phyloP scores from a whole-genome alignment of 139 green algal species.

The Chlorella sp. region DNA sequence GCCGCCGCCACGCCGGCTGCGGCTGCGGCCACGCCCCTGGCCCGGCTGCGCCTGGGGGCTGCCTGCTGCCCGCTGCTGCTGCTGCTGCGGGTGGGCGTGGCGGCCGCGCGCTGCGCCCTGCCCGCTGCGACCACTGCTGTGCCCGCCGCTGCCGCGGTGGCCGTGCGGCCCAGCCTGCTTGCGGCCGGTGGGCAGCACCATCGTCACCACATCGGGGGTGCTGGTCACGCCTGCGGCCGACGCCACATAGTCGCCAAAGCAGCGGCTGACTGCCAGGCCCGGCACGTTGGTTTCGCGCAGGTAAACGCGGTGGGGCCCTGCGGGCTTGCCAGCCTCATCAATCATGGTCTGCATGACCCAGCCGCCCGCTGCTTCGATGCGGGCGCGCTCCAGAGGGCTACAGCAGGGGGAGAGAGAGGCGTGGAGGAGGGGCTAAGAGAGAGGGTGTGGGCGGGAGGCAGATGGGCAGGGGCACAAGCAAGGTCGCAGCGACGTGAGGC shows the following conservation, averaged over 20 bases:
- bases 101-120: neutral
- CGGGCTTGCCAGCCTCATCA: conserved; percentile 2
- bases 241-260: conserved; percentile 62
- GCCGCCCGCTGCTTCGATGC: conserved; percentile 17
- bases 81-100: neutral
- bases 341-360: conserved; percentile 23
- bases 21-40: too few relatives aligned
- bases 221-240: conserved; percentile 49
- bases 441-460: neutral
- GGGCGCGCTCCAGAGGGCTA: conserved; percentile 28
- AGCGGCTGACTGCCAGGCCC: conserved; percentile 61
- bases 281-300: conserved; percentile 51
- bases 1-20: too few relatives aligned
- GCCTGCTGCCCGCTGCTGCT: neutral
- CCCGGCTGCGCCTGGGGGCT: neutral
- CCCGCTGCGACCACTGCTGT: neutral
- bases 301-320: conserved; percentile 63
- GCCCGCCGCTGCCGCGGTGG: neutral
- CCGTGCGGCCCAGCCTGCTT: too few relatives aligned
- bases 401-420: neutral
- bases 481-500: too few relatives aligned
- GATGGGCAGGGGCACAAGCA: too few relatives aligned
- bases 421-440: neutral
- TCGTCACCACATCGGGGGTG: conserved; percentile 51
- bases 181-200: neutral